Base-by-base conservation (phyloP, 78 protist species). In the Cavenderia fasciculata region DNA sequence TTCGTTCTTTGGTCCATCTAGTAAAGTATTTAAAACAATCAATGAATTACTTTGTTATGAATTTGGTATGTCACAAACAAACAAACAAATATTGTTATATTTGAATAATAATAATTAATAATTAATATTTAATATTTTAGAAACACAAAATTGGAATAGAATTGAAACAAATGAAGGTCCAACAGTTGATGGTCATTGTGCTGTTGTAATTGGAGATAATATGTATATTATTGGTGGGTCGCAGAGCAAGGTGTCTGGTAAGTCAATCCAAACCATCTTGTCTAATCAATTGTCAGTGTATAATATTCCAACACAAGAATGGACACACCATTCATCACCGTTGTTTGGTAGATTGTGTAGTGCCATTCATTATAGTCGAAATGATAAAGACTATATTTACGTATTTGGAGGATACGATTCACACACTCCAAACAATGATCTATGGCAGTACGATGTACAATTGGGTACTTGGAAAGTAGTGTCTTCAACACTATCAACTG, bases 221-320 rank as follows among this genome's bases (percentile, higher is more conserved):
- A 82, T 82, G 43, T 82, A 68, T 57, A 47, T 82, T 34, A 68
- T 82, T 8, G 90, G 90, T 82, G 90, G 90, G 4, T 49, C 69
- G 23, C 71, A 69, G 41, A 82, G 72, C 0, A 18, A 57, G 8
- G 21, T 23, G 3, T 25, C 31, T 0, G 41, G 19, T 0, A 56
- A 65, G 11, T 16, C 51, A 18, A 68, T 82, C 38, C n/a, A 47
- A 31, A 68, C 90, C 21, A 40, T 44, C 4, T 82, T 66, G 34
- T 82, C 57, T 40, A 65, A 54, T 7, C 29, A 25, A 11, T n/a
- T 43, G 1, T 29, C 52, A n/a, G 56, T 82, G 2, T 82, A 56
- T 25, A 63, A 82, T 25, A 38, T 82, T 16, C 3, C 41, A 5
- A 57, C 76, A 3, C 34, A 43, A n/a, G 40, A 49, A 16, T 82